phyloP scores from a whole-genome alignment of 2,329 filamentous ascomycete species.

The Fusarium goolgardi region DNA sequence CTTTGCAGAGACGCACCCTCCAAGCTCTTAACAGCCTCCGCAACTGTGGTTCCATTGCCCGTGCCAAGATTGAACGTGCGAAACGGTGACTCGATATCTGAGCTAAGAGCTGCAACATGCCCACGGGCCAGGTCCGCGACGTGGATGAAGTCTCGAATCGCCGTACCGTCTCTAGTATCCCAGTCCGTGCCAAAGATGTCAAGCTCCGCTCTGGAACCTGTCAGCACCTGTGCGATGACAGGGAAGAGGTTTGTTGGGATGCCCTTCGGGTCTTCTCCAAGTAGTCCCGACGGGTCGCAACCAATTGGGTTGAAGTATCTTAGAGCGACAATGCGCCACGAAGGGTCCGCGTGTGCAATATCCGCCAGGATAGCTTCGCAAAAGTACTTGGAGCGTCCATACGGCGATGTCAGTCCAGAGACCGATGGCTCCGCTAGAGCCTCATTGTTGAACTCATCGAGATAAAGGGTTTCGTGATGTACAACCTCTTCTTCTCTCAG shows the following conservation, averaged over 20 bases:
- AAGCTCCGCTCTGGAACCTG: constrained; percentile 63
- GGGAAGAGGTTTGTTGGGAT: constrained; percentile 73
- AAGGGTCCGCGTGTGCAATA: constrained; percentile 67
- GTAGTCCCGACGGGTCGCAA: constrained; percentile 71
- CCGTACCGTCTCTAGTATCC: constrained; percentile 74
- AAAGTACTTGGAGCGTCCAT: constrained; percentile 75
- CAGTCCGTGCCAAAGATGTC: constrained; percentile 73
- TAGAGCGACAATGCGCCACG: constrained; percentile 71
- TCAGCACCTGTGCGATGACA: constrained; percentile 71
- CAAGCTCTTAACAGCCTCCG: constrained; percentile 57
- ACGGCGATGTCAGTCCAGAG: constrained; percentile 51
- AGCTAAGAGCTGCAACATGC: constrained; percentile 68
- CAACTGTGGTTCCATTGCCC: constrained; percentile 58
- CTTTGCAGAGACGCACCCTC: constrained; percentile 47
- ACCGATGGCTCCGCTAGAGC: background rate
- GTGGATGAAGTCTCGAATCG: constrained; percentile 75
- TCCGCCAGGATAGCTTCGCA: constrained; percentile 74
- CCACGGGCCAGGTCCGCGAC: constrained; percentile 73
- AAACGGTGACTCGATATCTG: constrained; percentile 50
- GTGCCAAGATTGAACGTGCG: constrained; percentile 60
- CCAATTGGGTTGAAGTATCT: constrained; percentile 77
- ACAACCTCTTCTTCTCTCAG: constrained; percentile 61
- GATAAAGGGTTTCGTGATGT: constrained; percentile 58
- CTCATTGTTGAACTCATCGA: constrained; percentile 54
- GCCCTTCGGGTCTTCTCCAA: constrained; percentile 73